Percentiles rank a stretch among this genome's conserved stretches.
Conservation (phyloP, 2,329 filamentous ascomycete species). For the Talaromyces sp. region DNA sequence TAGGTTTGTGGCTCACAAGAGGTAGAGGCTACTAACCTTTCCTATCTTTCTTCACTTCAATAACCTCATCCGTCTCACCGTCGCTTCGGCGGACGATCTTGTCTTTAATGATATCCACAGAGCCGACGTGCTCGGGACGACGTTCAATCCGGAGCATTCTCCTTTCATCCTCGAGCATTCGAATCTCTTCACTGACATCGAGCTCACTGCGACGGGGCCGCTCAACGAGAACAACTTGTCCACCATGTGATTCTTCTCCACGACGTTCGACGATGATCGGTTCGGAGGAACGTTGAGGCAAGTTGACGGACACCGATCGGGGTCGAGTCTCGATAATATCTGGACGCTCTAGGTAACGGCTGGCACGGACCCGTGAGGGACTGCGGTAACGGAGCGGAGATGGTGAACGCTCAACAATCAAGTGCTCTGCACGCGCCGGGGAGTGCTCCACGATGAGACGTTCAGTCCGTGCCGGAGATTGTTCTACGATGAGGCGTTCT, state of each 20-base stretch:
- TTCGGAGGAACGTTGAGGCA: conserved; percentile 32
- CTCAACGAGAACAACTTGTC: conserved; percentile 48
- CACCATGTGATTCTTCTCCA: conserved; percentile 31
- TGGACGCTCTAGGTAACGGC: conserved; percentile 25
- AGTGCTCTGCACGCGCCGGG: conserved; percentile 19
- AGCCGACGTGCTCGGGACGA: conserved; percentile 23
- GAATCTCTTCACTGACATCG: conserved; percentile 68
- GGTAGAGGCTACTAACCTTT: conserved; percentile 75
- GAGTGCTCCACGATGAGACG: conserved; percentile 25
- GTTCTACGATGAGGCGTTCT: not conserved
- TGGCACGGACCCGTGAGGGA: conserved; percentile 20
- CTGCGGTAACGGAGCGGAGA: conserved; percentile 22
- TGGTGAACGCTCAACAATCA: conserved; percentile 30
- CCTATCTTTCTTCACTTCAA: conserved; percentile 74
- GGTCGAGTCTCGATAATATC: conserved; percentile 28
- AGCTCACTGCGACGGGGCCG: conserved; percentile 49
- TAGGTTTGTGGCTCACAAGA: conserved; percentile 19
- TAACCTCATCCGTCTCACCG: conserved; percentile 48
- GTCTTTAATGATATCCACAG: conserved; percentile 26
- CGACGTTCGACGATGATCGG: conserved; percentile 32
- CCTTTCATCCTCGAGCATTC: conserved; percentile 62
- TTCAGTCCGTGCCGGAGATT: conserved; percentile 20
- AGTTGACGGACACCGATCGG: conserved; percentile 33
- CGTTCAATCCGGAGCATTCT: conserved; percentile 55
- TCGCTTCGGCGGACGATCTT: conserved; percentile 32